A percentile compares a stretch with the other conserved stretches of the same genome.
phyloP scores from a whole-genome alignment of 805 yeast species.

The Zygotorulaspora florentina region DNA sequence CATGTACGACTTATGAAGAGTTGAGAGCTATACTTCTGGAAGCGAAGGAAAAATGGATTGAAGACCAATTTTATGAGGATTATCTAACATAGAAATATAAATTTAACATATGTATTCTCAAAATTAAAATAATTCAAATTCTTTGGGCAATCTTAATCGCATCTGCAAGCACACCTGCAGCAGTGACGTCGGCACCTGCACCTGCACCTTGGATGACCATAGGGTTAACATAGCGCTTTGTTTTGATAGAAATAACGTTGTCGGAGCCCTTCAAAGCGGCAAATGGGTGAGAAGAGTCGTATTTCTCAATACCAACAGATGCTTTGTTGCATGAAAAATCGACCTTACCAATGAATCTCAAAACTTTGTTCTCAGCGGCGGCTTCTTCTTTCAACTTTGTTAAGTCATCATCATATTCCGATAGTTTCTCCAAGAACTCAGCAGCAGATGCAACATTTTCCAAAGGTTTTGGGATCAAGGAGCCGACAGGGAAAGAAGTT shows the following conservation, averaged over 20 bases:
- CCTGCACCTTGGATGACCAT: conserved; percentile 98
- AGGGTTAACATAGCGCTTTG: conserved; percentile 90
- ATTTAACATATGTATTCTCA: not conserved
- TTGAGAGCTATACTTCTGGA: conserved; percentile 53
- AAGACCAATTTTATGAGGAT: conserved; percentile 33
- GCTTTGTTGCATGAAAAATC: conserved; percentile 67
- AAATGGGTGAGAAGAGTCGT: conserved; percentile 86
- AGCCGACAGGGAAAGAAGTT: conserved; percentile 88
- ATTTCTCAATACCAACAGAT: conserved; percentile 84
- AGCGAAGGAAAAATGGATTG: conserved; percentile 49
- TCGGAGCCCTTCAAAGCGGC: conserved; percentile 95
- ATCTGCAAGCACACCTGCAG: conserved; percentile 92
- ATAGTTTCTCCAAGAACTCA: conserved; percentile 77
- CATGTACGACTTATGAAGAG: conserved; percentile 50
- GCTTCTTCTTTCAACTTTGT: conserved; percentile 78
- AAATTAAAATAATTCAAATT: conserved; percentile 34
- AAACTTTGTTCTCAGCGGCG: conserved; percentile 74
- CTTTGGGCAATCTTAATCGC: conserved; percentile 88
- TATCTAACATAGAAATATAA: conserved; percentile 2
- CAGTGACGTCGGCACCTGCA: conserved; percentile 73
- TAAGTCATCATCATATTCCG: conserved; percentile 76
- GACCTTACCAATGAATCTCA: conserved; percentile 89
- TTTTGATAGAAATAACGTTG: conserved; percentile 86
- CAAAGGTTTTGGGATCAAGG: conserved; percentile 83
- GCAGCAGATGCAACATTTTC: conserved; percentile 67